phyloP scores from a whole-genome alignment of 2,329 filamentous ascomycete genomes.

The Cercospora beticola region DNA sequence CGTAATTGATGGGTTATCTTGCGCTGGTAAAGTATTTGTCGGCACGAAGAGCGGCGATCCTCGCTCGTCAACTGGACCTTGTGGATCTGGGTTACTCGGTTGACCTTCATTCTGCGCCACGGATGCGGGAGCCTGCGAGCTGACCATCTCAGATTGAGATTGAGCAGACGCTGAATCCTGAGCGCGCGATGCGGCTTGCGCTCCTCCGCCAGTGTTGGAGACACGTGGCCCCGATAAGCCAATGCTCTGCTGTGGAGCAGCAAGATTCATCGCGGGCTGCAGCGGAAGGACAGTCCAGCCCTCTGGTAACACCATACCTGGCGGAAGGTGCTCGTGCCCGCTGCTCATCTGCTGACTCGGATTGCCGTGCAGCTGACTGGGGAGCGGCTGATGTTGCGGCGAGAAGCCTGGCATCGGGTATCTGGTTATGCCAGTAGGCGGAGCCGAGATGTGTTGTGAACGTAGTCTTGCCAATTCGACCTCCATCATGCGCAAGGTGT shows the following conservation, averaged over 20 bases:
- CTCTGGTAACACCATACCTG: conserved; percentile 52
- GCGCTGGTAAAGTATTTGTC: not conserved
- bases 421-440: conserved; percentile 21
- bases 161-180: not conserved
- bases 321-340: conserved; percentile 50
- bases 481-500: conserved; percentile 66
- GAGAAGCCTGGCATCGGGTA: conserved; percentile 13
- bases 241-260: not conserved
- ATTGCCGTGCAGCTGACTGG: conserved; percentile 28
- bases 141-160: not conserved
- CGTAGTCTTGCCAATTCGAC: conserved; percentile 67
- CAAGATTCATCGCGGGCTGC: conserved; percentile 34
- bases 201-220: not conserved
- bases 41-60: conserved; percentile 36
- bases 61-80: conserved; percentile 31
- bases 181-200: not conserved
- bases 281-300: conserved; percentile 54
- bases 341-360: conserved; percentile 37
- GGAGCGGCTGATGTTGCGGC: conserved; percentile 12
- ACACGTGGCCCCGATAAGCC: not conserved
- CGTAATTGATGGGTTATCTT: not conserved
- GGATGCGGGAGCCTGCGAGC: not conserved
- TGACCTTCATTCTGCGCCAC: not conserved
- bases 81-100: not conserved
- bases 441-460: conserved; percentile 33